Base-by-base conservation (phyloP, 345 rosid genomes). In the Cardamine resedifolia region DNA sequence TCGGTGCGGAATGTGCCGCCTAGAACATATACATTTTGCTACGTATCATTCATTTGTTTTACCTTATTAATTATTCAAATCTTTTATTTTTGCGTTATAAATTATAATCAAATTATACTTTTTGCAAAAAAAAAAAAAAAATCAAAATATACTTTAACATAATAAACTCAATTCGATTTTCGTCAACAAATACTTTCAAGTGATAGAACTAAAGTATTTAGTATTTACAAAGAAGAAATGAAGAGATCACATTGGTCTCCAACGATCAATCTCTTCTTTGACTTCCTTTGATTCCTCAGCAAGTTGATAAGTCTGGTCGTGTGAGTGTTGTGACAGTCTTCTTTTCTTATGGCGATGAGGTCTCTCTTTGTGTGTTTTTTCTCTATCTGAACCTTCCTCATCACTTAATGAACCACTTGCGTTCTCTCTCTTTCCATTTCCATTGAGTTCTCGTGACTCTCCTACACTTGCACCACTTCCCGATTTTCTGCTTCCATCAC, bases 211-310 rank as follows among this genome's bases (percentile, higher is more conserved):
- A 26, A 47, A 16, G 19, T 64, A 48, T 52, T 14, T 66, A 66
- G n/a, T n/a, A n/a, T n/a, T n/a, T n/a, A n/a, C 73, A 58, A 19
- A 38, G 23, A 26, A 21, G 44, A 44, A 50, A 59, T 1, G n/a
- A 70, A 34, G 72, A 43, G 48, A 64, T 70, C 62, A 77, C 39
- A 38, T 4, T 77, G 80, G 80, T 57, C 71, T 77, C 76, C 80
- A 77, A 64, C 80, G 80, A 18, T 70, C 80, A n/a, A 31, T 39
- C 18, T 56, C 65, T 61, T 15, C 70, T 58, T 16, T 50, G 23
- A 3, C 30, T 44, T 45, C 75, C 62, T 66, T 47, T 68, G 74
- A 4, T 11, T 43, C 69, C 58, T 60, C 71, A 16, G 4, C 5
- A 26, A 4, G 7, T 11, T 55, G 15, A 3, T 7, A 23, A 43